These are phyloP conservation scores for Backusella circina DNA, from an alignment of 192 early-diverging fungal species.

Conservation along the genomic window DNA sequence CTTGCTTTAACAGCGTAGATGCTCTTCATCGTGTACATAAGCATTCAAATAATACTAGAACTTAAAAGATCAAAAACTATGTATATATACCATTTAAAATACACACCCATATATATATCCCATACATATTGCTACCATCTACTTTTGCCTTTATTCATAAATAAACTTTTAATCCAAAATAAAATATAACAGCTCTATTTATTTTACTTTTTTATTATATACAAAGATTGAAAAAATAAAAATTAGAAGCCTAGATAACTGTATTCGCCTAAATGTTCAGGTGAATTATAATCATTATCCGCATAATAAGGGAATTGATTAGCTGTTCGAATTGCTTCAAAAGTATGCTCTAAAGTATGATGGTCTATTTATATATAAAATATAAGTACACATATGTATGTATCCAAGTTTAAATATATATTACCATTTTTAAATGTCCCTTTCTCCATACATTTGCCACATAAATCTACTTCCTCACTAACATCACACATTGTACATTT, in stretches of 20 bases:
- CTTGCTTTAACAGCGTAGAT: constrained; percentile 36
- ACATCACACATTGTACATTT: constrained; percentile 63
- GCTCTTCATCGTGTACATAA: constrained; percentile 3
- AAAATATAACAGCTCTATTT: background rate
- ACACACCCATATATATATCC: too few relatives aligned
- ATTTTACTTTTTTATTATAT: background rate
- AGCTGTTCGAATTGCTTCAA: constrained; percentile 31
- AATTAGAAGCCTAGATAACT: constrained; percentile 30
- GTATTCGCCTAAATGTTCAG: constrained; percentile 34
- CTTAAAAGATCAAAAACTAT: background rate
- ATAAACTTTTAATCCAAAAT: too few relatives aligned
- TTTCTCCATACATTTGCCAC: constrained; percentile 59
- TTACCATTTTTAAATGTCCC: constrained; percentile 48
- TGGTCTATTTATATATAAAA: constrained; percentile 30
- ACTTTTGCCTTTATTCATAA: background rate
- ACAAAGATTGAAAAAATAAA: background rate
- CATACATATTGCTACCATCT: too few relatives aligned
- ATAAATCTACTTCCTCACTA: constrained; percentile 63
- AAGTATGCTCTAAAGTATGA: constrained; percentile 30
- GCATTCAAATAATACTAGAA: background rate
- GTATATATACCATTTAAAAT: background rate
- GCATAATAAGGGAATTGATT: constrained; percentile 36
- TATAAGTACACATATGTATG: background rate
- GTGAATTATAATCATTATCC: constrained; percentile 34
- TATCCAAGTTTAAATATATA: background rate